Evolutionary conservation across 1,139 yeast species (phyloP), one percentile per base, ranked within the genome.

Genomic region (Diutina siamensis): DNA sequence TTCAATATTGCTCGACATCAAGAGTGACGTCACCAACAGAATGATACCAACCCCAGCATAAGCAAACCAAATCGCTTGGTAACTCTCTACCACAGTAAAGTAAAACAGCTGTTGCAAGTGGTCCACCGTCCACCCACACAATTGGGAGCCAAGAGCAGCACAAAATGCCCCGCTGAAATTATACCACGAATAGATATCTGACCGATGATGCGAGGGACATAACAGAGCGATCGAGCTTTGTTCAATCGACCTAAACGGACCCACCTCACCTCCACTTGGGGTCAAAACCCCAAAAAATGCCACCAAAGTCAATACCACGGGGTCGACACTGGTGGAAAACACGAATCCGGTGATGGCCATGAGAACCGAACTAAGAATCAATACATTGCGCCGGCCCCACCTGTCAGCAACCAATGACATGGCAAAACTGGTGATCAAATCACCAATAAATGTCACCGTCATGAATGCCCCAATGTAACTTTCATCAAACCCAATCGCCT

Each of bases 161-260:
- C 66, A 61, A 32, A 65, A 57, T 18, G 59, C 55, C 0, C 72
- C 72, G 44, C 65, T 54, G 48, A 69, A 67, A 2, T 64, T 62
- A 49, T 68, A 67, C 72, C 73, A 68, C 2, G 71, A 63, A 50
- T 64, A 69, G 28, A 65, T 58, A 52, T 69, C 74, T 0, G 72
- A 64, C 46, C 72, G 54, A 21, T 64, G 55, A 8, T 55, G 54
- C 12, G 55, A 50, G 3, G 57, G 54, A 1, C 61, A 60, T 50
- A 68, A 56, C 12, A 67, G 59, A 0, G 72, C 71, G 36, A 68
- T 60, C 1, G 67, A 51, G 36, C 68, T 58, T 46, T 67, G 72
- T 50, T 69, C 74, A 20, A 68, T 59, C 3, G 71, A 62, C 46
- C 72, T 56, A 51, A 67, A 68, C 0, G 72, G 68, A 0, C 73